Percentiles rank a stretch among this genome's conserved stretches.
These are phyloP conservation scores for Cyberlindnera galapagoensis DNA, from an alignment of 805 yeast species.

Conservation along the genomic window DNA sequence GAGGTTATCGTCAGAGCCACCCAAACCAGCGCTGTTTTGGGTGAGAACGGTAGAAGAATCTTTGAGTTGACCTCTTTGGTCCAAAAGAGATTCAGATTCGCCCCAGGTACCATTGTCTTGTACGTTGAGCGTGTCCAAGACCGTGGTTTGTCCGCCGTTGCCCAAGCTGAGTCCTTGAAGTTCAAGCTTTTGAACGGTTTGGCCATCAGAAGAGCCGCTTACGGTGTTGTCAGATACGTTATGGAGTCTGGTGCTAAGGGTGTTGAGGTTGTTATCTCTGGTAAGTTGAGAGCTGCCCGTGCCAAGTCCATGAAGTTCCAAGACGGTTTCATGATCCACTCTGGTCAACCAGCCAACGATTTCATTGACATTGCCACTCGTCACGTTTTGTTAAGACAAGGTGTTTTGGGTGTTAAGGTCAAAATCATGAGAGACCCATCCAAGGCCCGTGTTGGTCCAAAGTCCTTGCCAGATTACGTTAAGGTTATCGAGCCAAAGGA, in stretches of 20 bases:
- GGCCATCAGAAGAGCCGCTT: conserved; percentile 99
- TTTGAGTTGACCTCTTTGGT: conserved; percentile 96
- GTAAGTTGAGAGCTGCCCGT: conserved; percentile 99
- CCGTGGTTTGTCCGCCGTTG: conserved; percentile 99
- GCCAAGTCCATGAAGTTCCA: conserved; percentile 99
- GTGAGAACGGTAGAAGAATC: conserved; percentile 99
- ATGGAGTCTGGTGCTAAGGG: conserved; percentile 99
- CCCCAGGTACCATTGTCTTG: conserved; percentile 87
- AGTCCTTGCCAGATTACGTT: conserved; percentile 91
- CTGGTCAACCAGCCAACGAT: conserved; percentile 99
- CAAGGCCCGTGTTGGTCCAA: conserved; percentile 77
- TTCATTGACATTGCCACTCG: conserved; percentile 98
- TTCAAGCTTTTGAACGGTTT: conserved; percentile 98
- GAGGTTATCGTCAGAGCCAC: conserved; percentile 99
- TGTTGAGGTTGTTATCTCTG: conserved; percentile 99
- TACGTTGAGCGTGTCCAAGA: conserved; percentile 99
- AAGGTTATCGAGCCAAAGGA: conserved; percentile 92
- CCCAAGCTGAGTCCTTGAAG: conserved; percentile 98
- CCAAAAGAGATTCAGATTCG: conserved; percentile 97
- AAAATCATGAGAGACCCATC: conserved; percentile 99
- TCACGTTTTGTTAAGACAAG: conserved; percentile 99
- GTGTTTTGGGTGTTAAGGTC: conserved; percentile 99
- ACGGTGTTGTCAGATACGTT: conserved; percentile 99
- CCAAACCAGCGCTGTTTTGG: conserved; percentile 96
- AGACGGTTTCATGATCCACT: conserved; percentile 99